These are phyloP conservation scores for Elongisporangium prolatum DNA, from an alignment of 352 stramenopile genomes.

Conservation along the genomic window DNA sequence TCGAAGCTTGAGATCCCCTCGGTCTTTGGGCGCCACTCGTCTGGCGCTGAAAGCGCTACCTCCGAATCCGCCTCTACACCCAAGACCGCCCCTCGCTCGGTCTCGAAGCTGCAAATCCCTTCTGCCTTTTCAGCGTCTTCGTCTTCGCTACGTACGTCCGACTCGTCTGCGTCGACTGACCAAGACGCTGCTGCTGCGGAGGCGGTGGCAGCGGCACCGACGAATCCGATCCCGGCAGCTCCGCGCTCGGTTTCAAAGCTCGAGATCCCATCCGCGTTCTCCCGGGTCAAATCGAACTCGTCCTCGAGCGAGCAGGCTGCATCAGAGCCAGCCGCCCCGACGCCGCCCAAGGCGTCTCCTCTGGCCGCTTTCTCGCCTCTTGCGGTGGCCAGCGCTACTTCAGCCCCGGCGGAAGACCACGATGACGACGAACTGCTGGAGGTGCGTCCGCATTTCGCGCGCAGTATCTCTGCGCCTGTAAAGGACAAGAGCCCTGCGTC, in stretches of 20 bases:
- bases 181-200: neutral
- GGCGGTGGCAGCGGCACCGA: neutral
- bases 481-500: slow-evolving; percentile 17
- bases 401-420: slow-evolving; percentile 6
- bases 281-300: slow-evolving; percentile 31
- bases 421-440: neutral
- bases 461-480: slow-evolving; percentile 3
- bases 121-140: slow-evolving; percentile 10
- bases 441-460: neutral
- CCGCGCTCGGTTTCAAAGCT: slow-evolving; percentile 65
- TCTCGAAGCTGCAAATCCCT: slow-evolving; percentile 16
- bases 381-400: slow-evolving; percentile 32
- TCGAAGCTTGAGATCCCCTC: slow-evolving; percentile 1
- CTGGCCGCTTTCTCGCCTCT: slow-evolving; percentile 21
- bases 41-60: neutral
- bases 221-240: slow-evolving; percentile 5
- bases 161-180: neutral
- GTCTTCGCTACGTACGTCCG: neutral
- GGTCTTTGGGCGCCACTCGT: slow-evolving; percentile 1
- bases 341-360: slow-evolving; percentile 12
- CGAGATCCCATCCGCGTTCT: slow-evolving; percentile 44
- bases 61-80: neutral
- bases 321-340: slow-evolving; percentile 4
- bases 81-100: slow-evolving; percentile 3
- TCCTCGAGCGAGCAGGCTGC: slow-evolving; percentile 17